Evolutionary conservation across 306 rosid genomes (phyloP), one percentile per base, ranked within the genome.

Genomic region (Cucurbita maxima): DNA sequence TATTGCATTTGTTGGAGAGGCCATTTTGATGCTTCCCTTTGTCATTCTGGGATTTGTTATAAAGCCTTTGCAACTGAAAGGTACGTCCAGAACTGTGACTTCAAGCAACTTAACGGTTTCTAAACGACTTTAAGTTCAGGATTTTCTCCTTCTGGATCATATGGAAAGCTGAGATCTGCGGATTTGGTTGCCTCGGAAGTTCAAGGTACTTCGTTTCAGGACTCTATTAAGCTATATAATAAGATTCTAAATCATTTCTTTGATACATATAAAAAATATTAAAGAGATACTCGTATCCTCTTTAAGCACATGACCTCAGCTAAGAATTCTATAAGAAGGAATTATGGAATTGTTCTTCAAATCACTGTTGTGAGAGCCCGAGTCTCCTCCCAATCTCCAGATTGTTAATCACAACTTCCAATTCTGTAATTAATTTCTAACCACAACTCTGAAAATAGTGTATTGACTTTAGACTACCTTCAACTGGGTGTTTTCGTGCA

Each of bases 1-100:
- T 15, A 70, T 54, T 85, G 97, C 98, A 40, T 94, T 94, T 68
- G 86, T 87, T 88, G 86, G 82, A 54, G 95, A 87, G 87, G 94
- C 98, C 54, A 45, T 94, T 75, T 78, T 88, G 81, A 94, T 94
- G 98, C 89, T 94, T 84, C 97, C 98, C 18, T 94, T 94, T 80
- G 88, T 89, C 77, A 80, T 94, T 63, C 76, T 87, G 82, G 97
- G 94, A 73, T 90, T 94, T 84, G 59, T 79, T 15, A 80, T 86
- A 72, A 88, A 94, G 83, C 98, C 97, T 45, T 78, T 94, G 92
- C 82, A 84, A 25, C 72, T 90, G 81, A 85, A 84, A 86, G 98
- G 98, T 90, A 67, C 30, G 59, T 36, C 36, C 73, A 75, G 59
- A 76, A 18, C 71, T 82, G 25, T 74, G 52, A 54, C 41, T 75